Percentiles rank a stretch among this genome's conserved stretches.
These are phyloP conservation scores for Haplosporangium sp. DNA, from an alignment of 371 early-diverging fungal genomes.

Conservation along the genomic window DNA sequence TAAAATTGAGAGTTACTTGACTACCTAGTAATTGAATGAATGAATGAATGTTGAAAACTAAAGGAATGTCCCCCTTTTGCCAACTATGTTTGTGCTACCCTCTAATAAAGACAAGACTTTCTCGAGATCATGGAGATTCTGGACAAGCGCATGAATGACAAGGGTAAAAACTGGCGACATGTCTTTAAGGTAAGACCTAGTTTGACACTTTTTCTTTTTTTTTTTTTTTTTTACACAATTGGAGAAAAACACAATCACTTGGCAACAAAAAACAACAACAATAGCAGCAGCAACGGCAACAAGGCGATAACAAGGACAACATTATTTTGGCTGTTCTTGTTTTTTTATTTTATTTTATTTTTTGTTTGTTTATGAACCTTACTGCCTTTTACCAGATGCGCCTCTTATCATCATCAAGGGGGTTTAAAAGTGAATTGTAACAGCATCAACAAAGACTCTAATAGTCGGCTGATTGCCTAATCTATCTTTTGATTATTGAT, in stretches of 20 bases:
- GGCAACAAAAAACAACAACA: background rate
- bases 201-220: slow-evolving; percentile 1
- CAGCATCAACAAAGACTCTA: background rate
- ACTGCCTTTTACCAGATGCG: too few relatives aligned
- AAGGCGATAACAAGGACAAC: background rate
- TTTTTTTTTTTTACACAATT: background rate
- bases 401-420: slow-evolving; percentile 1
- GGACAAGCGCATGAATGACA: slow-evolving; percentile 96
- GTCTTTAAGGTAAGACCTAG: slow-evolving; percentile 87
- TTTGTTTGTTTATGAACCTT: too few relatives aligned
- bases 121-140: slow-evolving; percentile 97
- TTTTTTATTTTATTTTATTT: too few relatives aligned
- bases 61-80: slow-evolving; percentile 8
- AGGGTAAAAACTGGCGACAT: slow-evolving; percentile 98
- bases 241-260: background rate
- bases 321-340: background rate
- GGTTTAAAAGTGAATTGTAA: background rate
- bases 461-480: slow-evolving; percentile 7
- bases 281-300: background rate
- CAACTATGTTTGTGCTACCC: background rate
- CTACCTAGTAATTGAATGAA: too few relatives aligned
- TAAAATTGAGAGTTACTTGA: background rate
- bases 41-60: background rate
- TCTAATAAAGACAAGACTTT: slow-evolving; percentile 83
- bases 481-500: background rate